Base-by-base conservation (phyloP, 208 protist species). In the Herpetomonas samuelpessoai region DNA sequence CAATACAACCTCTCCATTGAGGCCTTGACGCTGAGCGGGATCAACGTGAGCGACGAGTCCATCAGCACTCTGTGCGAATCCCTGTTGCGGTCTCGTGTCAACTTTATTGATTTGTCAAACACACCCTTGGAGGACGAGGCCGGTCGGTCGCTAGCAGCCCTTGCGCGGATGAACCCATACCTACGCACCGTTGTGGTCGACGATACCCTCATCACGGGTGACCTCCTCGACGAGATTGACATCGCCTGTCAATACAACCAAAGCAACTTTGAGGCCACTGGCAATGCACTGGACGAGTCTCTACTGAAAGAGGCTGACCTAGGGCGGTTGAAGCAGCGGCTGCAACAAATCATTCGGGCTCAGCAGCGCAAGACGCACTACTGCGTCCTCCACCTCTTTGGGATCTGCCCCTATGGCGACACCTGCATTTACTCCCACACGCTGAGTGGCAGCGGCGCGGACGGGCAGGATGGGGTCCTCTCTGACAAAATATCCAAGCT, bases 161-260 rank as follows among this genome's bases (percentile, higher is more conserved):
- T 96, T 14, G 89, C 86, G 12, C 81, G 91, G 57, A 59, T 90
- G 19, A 93, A 91, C 59, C 85, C 89, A 24, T 91, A 87, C 50
- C 69, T 96, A 45, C 79, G 89, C 52, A 96, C 89, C 2, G 76
- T 96, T 30, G 75, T 96, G 18, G 75, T 96, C 21, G 83, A 88
- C 46, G 89, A 91, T 50, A 96, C 89, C 1, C 74, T 96, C 22
- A 91, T 96, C 58, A 71, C 86, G 0, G 89, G 90, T 29, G 82
- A 91, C 44, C 74, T 96, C 19, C 63, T 91, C 16, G 89, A 96
- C 54, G 89, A 96, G 62, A 96, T 96, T 57, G 89, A 96, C 61
- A 76, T 93, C 27, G 86, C 84, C 21, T 96, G 89, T 46, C 85
- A 93, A 66, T 92, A 89, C 41, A 96, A 96, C 57, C 84, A 96